These are phyloP conservation scores for Rutstroemia sp. DNA, from an alignment of 2,329 filamentous ascomycete genomes.

Conservation along the genomic window DNA sequence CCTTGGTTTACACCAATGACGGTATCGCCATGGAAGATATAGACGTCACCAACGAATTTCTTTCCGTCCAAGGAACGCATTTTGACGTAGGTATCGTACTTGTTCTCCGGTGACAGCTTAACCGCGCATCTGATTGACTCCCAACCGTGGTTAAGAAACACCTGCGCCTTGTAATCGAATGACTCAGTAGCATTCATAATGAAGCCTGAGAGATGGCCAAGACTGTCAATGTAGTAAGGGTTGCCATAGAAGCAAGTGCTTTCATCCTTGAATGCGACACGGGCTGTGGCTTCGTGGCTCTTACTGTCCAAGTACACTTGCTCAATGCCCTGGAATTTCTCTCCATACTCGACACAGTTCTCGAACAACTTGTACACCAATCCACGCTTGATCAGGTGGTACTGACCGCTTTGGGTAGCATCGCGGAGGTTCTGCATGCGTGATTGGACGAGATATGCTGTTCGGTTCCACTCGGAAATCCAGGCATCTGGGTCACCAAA, in stretches of 20 bases:
- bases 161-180: conserved; percentile 37
- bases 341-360: conserved; percentile 46
- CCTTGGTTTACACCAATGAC: conserved; percentile 29
- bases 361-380: conserved; percentile 65
- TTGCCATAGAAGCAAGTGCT: conserved; percentile 42
- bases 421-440: conserved; percentile 48
- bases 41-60: conserved; percentile 28
- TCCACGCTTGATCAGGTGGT: conserved; percentile 38
- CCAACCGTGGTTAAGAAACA: conserved; percentile 54
- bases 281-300: conserved; percentile 36
- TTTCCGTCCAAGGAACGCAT: conserved; percentile 31
- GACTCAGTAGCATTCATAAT: conserved; percentile 48
- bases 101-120: conserved; percentile 36
- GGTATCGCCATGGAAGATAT: conserved; percentile 27
- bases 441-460: not conserved
- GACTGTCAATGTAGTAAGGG: conserved; percentile 50
- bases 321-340: conserved; percentile 46
- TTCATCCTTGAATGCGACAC: conserved; percentile 38
- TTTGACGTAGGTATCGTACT: conserved; percentile 47
- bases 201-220: conserved; percentile 51
- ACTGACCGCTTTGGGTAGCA: not conserved
- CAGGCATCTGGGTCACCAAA: not conserved
- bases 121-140: conserved; percentile 42
- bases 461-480: not conserved
- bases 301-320: conserved; percentile 46